Base-by-base conservation (phyloP, 2,329 filamentous ascomycete genomes). In the Fusarium bactridioides region DNA sequence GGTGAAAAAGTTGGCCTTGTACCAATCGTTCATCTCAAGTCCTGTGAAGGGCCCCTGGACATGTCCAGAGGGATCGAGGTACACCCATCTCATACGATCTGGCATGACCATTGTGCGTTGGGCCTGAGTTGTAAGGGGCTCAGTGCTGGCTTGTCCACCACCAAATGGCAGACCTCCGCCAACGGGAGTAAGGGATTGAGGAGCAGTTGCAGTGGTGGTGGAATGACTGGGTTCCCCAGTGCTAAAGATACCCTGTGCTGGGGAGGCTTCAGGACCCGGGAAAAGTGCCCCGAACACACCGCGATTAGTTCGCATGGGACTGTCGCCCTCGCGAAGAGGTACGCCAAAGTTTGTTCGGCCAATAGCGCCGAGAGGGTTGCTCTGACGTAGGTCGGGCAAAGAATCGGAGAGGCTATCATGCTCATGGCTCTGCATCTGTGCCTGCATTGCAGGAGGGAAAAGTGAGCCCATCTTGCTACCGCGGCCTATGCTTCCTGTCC, bases 11-110 rank as follows among this genome's bases (percentile, higher is more conserved):
- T 95, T 95, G 41, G 95, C 95, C 81, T 98, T 98, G 84, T 98
- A 99, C 96, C 96, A 99, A 77, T 99, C 97, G 76, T 99, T 97
- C 96, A 99, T 99, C 82, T 99, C 96, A 55, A 99, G 85, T 3
- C 96, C 96, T 43, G 94, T 98, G 83, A 96, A 99, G 0, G 96
- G 96, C 0, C 96, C 96, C 79, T 99, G 96, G 10, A 94, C 92
- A 70, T 94, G 92, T 27, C 94, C 94, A 79, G 97, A 94, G 10
- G 96, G 96, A 79, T 99, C 96, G 58, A 97, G 91, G 80, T 99
- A 99, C 23, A 98, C 95, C 96, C 96, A 99, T 77, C 95, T 89
- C 94, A 99, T 99, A 19, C 97, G 89, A 81, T 99, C 96, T 5
- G 96, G 96, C 96, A 99, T 98, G 10, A 99, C 95, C 95, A 99